Evolutionary conservation across 805 yeast species (phyloP).

Genomic region (Yamadazyma phyllophila): DNA sequence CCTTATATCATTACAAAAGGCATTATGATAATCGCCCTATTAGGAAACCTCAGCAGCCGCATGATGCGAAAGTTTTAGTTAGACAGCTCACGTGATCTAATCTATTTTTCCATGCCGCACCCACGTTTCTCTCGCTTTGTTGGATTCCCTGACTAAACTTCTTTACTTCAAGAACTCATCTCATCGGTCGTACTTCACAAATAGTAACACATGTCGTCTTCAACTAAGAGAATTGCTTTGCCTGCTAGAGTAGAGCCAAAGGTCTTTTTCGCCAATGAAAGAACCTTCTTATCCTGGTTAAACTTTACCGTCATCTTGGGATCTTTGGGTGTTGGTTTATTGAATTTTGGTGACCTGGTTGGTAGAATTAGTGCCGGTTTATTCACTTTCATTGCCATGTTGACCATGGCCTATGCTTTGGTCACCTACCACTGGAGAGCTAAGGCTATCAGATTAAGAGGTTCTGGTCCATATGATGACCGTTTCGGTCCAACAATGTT

Average conservation of each 20-base stretch:
- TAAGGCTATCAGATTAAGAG: conserved; percentile 94
- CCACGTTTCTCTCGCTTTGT: conserved; percentile 1
- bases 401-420: conserved; percentile 94
- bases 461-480: conserved; percentile 99
- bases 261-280: conserved; percentile 97
- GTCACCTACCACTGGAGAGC: conserved; percentile 99
- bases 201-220: conserved; percentile 27
- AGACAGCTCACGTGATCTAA: conserved; percentile 1
- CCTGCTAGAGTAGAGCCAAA: conserved; percentile 99
- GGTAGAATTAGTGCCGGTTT: conserved; percentile 92
- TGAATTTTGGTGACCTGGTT: conserved; percentile 92
- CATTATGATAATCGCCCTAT: background rate
- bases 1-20: background rate
- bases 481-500: conserved; percentile 97
- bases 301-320: conserved; percentile 98
- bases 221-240: conserved; percentile 83
- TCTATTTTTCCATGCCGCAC: conserved; percentile 1
- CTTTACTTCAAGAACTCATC: background rate
- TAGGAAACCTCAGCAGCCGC: background rate
- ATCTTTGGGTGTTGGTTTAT: conserved; percentile 90
- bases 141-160: background rate
- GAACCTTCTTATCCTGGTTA: conserved; percentile 97
- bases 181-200: background rate
- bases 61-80: background rate
- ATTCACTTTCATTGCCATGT: conserved; percentile 95